Base-by-base conservation (phyloP, 2,329 filamentous ascomycete species). In the Fusarium subglutinans region DNA sequence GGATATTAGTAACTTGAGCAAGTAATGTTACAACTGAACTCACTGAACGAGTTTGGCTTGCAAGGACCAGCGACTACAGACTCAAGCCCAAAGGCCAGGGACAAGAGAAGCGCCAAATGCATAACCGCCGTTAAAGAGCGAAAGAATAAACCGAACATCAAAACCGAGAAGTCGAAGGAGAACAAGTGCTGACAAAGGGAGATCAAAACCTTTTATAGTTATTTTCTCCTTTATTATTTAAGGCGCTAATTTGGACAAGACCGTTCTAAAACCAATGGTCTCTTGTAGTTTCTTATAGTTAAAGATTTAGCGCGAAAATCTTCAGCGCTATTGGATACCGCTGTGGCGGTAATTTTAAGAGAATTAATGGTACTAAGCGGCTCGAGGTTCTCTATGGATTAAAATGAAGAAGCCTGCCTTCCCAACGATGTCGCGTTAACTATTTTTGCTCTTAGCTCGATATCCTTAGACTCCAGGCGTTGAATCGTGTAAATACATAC, bases 391-490 rank as follows among this genome's bases (percentile, higher is more conserved):
- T 28, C 26, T 22, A 28, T 12, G 15, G 12, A 26, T 24, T 26
- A 22, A 26, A 18, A 24, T 17, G 1, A 11, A 45, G 11, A 3
- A 30, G 26, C 26, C 3, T 0, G 4, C 6, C 4, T 48, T 8
- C 20, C 8, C 3, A 48, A 22, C 11, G 3, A 28, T 47, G 13
- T 17, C 6, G 20, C 13, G 3, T 22, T 11, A 26, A 30, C 4
- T 9, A 11, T 15, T 48, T 22, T 48, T 48, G 13, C 22, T 22
- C 20, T 22, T 15, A 3, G 26, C 45, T 15, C 6, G 20, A 48
- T 28, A 22, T 28, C 0, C 9, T 22, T 2, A 47, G 44, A 22
- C 18, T 3, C 13, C 5, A 15, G 18, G 13, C 6, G 20, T 3
- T 22, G 9, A 48, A 12, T 28, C 6, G 4, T 12, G 6, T 48